These are phyloP conservation scores for Ceratobasidium sp. DNA, from an alignment of 1,284 basidiomycete genomes.

Conservation along the genomic window DNA sequence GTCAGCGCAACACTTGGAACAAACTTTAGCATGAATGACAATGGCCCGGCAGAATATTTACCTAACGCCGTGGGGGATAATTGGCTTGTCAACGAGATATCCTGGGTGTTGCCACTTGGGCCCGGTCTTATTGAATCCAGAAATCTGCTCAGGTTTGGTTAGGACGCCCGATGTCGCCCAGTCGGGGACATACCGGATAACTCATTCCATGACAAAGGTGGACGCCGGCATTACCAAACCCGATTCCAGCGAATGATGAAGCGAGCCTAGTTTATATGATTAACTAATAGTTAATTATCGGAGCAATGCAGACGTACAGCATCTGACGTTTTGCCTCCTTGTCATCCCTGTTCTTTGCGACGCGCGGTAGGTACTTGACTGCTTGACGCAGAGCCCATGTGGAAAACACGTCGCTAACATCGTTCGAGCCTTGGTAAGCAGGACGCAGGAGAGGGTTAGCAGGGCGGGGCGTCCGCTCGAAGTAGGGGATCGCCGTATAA, in stretches of 20 bases:
- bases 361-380: slow-evolving; percentile 87
- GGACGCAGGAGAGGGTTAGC: slow-evolving; percentile 88
- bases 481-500: slow-evolving; percentile 90
- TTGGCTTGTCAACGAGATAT: slow-evolving; percentile 80
- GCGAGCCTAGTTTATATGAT: slow-evolving; percentile 62
- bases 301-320: slow-evolving; percentile 64
- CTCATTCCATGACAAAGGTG: slow-evolving; percentile 90
- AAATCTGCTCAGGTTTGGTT: slow-evolving; percentile 66
- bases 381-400: slow-evolving; percentile 93
- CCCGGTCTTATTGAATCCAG: slow-evolving; percentile 92
- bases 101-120: slow-evolving; percentile 88
- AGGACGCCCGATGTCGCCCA: slow-evolving; percentile 46
- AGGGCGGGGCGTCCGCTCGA: slow-evolving; percentile 87
- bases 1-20: slow-evolving; percentile 75
- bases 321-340: slow-evolving; percentile 88
- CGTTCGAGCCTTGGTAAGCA: slow-evolving; percentile 96
- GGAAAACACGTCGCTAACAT: slow-evolving; percentile 95
- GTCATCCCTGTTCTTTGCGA: slow-evolving; percentile 80
- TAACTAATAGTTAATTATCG: slow-evolving; percentile 21
- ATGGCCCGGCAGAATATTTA: slow-evolving; percentile 44
- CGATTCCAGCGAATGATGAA: slow-evolving; percentile 92
- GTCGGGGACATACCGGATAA: slow-evolving; percentile 64
- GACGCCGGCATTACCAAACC: slow-evolving; percentile 93
- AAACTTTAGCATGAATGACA: not conserved
- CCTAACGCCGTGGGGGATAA: slow-evolving; percentile 92